Evolutionary conservation across 306 rosid genomes (phyloP).

Genomic region (Vigna hirtella): DNA sequence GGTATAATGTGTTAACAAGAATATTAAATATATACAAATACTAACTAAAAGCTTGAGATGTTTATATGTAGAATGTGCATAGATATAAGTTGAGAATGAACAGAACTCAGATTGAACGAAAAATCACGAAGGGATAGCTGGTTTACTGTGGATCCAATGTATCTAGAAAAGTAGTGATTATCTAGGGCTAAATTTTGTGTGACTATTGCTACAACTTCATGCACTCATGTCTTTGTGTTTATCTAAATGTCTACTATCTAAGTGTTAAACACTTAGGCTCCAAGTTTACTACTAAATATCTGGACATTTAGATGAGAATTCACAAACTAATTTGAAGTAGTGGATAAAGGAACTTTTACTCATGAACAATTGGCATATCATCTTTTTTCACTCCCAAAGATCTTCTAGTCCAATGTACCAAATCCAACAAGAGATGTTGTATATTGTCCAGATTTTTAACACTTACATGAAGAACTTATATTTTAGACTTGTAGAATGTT

Average conservation of each 20-base stretch:
- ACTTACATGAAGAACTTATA: background rate
- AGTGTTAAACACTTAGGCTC: background rate
- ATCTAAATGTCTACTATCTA: background rate
- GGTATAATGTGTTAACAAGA: background rate
- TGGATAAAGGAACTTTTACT: no score
- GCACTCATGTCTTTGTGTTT: background rate
- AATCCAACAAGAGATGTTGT: background rate
- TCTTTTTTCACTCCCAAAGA: no score
- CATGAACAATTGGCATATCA: no score
- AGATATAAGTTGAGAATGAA: background rate
- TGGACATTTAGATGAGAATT: background rate
- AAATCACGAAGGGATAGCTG: background rate
- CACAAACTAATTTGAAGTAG: background rate
- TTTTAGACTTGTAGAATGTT: background rate
- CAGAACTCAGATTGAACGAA: background rate
- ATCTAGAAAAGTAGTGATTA: background rate
- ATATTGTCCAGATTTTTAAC: background rate
- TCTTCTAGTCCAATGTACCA: background rate
- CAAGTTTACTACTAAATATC: background rate
- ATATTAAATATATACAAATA: background rate
- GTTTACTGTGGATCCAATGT: background rate
- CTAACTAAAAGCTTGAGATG: no score
- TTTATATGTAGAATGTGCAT: background rate
- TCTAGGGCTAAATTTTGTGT: background rate
- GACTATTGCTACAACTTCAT: background rate